phyloP scores from a whole-genome alignment of 139 green algal species.

The Asterochloris erici region DNA sequence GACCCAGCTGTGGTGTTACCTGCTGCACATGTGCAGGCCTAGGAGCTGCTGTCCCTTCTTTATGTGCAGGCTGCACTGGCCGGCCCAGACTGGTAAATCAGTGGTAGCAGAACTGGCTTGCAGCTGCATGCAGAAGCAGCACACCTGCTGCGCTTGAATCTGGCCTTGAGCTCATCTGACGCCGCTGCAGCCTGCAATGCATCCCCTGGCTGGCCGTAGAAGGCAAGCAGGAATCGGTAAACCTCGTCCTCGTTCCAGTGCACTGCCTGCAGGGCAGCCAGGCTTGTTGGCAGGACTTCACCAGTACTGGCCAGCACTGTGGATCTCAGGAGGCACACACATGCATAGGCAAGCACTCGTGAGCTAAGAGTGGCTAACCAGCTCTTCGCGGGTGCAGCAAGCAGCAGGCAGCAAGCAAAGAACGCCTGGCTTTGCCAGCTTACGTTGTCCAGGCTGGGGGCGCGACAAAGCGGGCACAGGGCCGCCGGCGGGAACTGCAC shows the following conservation, averaged over 20 bases:
- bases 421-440: background rate
- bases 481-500: conserved; percentile 46
- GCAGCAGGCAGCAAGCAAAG: background rate
- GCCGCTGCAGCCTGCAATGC: too few species aligned
- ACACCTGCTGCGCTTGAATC: too few species aligned
- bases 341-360: background rate
- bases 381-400: background rate
- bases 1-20: too few species aligned
- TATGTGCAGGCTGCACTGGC: too few species aligned
- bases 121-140: too few species aligned
- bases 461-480: conserved; percentile 39
- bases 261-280: background rate
- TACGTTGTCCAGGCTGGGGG: background rate
- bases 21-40: too few species aligned
- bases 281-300: background rate
- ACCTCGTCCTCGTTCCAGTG: conserved; percentile 46
- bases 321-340: background rate
- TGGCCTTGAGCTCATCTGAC: too few species aligned
- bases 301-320: background rate
- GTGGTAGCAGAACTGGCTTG: too few species aligned
- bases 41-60: too few species aligned
- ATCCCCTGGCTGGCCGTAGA: conserved; percentile 19
- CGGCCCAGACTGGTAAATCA: too few species aligned
- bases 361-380: background rate
- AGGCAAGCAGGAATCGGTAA: conserved; percentile 37